phyloP scores from a whole-genome alignment of 1,139 yeast species.

The Waltiozyma sp. region DNA sequence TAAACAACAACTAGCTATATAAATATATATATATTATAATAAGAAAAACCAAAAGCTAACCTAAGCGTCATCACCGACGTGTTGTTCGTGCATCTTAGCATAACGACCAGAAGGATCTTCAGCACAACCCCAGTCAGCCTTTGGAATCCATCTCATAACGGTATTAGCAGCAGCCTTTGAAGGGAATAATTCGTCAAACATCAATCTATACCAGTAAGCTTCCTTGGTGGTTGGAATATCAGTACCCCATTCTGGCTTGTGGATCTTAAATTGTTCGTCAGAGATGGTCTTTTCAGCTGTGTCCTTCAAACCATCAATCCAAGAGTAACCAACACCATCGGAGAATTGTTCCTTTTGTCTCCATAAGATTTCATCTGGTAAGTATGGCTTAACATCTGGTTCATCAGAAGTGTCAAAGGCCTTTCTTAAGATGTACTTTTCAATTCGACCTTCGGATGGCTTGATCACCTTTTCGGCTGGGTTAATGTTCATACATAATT shows the following conservation, averaged over 20 bases:
- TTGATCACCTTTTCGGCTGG: slow-evolving; percentile 86
- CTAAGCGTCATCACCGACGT: slow-evolving; percentile 22
- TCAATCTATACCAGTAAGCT: slow-evolving; percentile 97
- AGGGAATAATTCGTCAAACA: slow-evolving; percentile 88
- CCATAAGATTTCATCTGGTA: slow-evolving; percentile 95
- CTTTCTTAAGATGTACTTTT: slow-evolving; percentile 90
- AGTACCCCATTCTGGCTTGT: slow-evolving; percentile 92
- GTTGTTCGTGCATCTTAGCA: slow-evolving; percentile 76
- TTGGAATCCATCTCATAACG: slow-evolving; percentile 99
- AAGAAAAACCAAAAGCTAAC: slow-evolving; percentile 3
- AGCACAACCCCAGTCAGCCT: slow-evolving; percentile 99
- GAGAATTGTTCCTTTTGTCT: slow-evolving; percentile 99
- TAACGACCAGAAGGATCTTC: slow-evolving; percentile 98
- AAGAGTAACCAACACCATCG: slow-evolving; percentile 98
- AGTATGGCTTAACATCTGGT: slow-evolving; percentile 64
- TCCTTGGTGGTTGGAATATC: slow-evolving; percentile 96
- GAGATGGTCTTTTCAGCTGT: slow-evolving; percentile 78
- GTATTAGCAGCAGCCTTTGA: slow-evolving; percentile 88
- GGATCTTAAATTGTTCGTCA: slow-evolving; percentile 81
- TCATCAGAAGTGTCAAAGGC: slow-evolving; percentile 84
- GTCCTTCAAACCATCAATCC: slow-evolving; percentile 97
- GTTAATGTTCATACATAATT: slow-evolving; percentile 87
- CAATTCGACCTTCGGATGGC: slow-evolving; percentile 61
- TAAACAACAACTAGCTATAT: too few relatives aligned
- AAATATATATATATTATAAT: not conserved